phyloP scores from a whole-genome alignment of 371 early-diverging fungal species.

The Lichtheimia hyalospora region DNA sequence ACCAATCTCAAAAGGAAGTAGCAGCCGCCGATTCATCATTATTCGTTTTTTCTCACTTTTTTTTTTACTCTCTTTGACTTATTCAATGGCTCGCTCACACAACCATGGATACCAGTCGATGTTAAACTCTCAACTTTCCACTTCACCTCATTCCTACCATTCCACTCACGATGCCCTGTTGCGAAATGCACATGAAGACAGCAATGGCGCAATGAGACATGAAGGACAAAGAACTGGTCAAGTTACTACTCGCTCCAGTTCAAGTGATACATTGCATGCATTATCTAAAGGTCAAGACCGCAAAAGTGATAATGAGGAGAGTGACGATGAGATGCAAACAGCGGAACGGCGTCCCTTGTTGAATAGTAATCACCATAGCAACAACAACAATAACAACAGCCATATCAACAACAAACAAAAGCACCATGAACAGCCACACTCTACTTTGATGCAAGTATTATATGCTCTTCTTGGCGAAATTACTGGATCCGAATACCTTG shows the following conservation, averaged over 20 bases:
- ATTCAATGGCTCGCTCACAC: not conserved
- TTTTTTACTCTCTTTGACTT: not conserved
- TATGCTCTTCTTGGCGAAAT: not conserved
- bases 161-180: conserved; percentile 5
- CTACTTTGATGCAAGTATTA: not conserved
- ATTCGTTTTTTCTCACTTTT: not conserved
- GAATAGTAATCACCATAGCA: not conserved
- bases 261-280: conserved; percentile 5
- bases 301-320: not conserved
- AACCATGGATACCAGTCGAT: conserved; percentile 1
- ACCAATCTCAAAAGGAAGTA: not conserved
- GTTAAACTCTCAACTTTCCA: not conserved
- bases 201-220: not conserved
- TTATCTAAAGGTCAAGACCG: not conserved
- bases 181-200: not conserved
- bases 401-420: not conserved
- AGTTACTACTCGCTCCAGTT: conserved; percentile 3
- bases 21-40: conserved; percentile 1
- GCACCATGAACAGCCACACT: not conserved
- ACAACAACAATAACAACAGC: not conserved
- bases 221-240: not conserved
- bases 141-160: conserved; percentile 8
- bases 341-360: conserved; percentile 1
- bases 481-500: conserved; percentile 44
- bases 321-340: not conserved